Evolutionary conservation across 75 land plant species (phyloP).

Genomic region (Cryptomeria japonica): DNA sequence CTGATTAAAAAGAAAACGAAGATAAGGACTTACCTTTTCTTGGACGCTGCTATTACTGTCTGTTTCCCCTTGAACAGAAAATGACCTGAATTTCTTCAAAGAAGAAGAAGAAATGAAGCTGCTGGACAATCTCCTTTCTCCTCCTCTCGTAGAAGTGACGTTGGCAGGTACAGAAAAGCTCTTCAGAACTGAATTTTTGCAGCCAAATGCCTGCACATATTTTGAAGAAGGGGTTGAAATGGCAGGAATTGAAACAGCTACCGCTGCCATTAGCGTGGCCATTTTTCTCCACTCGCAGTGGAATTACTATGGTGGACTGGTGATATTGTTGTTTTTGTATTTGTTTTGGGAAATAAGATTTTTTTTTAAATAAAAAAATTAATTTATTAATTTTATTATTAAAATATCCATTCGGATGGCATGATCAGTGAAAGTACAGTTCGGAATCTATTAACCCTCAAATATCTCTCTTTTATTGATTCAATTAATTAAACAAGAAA

Average conservation of each 20-base stretch:
- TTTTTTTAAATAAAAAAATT: too few species aligned
- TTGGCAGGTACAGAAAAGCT: neutral
- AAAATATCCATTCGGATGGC: too few species aligned
- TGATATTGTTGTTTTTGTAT: neutral
- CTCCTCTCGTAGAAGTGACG: neutral
- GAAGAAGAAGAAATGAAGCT: neutral
- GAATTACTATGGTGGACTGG: neutral
- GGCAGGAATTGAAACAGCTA: neutral
- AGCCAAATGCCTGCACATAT: neutral
- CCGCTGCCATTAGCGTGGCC: neutral
- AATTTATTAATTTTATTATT: too few species aligned
- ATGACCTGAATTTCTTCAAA: slow-evolving; percentile 3
- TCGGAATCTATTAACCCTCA: too few species aligned
- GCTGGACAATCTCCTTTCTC: neutral
- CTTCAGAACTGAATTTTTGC: neutral
- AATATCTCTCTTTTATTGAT: too few species aligned
- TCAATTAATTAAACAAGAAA: too few species aligned
- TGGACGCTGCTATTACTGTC: neutral
- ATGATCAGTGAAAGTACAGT: too few species aligned
- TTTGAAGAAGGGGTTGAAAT: neutral
- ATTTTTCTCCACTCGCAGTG: neutral
- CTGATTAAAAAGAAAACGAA: neutral
- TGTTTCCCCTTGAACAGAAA: neutral
- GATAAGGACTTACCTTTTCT: neutral
- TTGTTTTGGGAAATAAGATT: too few species aligned